Percentiles rank a stretch among this genome's conserved stretches.
Evolutionary conservation across 164 flowering plant species (phyloP).

Genomic region (Tetrastigma voinierianum): DNA sequence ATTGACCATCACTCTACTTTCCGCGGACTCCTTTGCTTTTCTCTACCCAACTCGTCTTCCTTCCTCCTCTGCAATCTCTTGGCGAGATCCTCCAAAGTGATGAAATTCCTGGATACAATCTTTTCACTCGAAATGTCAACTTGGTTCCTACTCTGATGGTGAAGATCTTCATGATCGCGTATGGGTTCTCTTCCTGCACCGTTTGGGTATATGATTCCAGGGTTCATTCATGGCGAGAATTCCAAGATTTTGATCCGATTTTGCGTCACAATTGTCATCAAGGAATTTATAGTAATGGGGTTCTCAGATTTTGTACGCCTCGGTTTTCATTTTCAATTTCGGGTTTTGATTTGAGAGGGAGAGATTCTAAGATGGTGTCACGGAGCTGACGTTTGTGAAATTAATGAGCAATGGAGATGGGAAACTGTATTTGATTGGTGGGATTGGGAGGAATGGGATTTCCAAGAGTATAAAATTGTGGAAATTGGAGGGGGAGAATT

Average conservation of each 20-base stretch:
- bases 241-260: slow-evolving; percentile 22
- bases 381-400: slow-evolving; percentile 51
- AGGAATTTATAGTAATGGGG: slow-evolving; percentile 42
- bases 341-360: slow-evolving; percentile 47
- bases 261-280: slow-evolving; percentile 29
- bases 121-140: slow-evolving; percentile 40
- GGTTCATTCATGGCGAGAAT: slow-evolving; percentile 36
- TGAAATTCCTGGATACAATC: slow-evolving; percentile 45
- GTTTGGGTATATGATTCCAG: slow-evolving; percentile 52
- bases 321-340: slow-evolving; percentile 52
- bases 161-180: slow-evolving; percentile 27
- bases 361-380: slow-evolving; percentile 14
- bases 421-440: slow-evolving; percentile 62
- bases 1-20: slow-evolving; percentile 31
- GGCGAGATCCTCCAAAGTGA: slow-evolving; percentile 29
- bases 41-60: slow-evolving; percentile 36
- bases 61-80: slow-evolving; percentile 58
- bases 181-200: slow-evolving; percentile 12
- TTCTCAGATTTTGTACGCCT: slow-evolving; percentile 45
- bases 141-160: slow-evolving; percentile 26
- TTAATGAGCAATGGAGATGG: slow-evolving; percentile 35
- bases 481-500: slow-evolving; percentile 40
- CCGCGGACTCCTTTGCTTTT: slow-evolving; percentile 69
- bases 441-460: slow-evolving; percentile 63
- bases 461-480: slow-evolving; percentile 57